Conservation (phyloP, 345 rosid genomes). For the Hypericum perforatum region DNA sequence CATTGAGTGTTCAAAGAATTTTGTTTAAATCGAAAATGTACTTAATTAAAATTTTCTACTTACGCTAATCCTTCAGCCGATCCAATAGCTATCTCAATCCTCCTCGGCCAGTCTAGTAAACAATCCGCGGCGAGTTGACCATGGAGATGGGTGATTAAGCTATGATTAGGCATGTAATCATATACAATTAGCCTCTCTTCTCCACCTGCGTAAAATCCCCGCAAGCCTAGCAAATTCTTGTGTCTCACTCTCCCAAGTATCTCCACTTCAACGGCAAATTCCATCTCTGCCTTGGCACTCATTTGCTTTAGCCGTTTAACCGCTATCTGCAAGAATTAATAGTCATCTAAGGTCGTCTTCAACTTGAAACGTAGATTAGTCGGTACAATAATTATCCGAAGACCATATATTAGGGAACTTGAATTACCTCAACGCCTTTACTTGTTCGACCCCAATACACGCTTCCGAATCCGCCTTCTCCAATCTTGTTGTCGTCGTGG, state of each 20-base stretch:
- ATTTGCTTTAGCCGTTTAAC: conserved; percentile 57
- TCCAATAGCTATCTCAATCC: conserved; percentile 45
- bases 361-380: too few relatives aligned
- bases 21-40: too few relatives aligned
- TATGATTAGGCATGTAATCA: conserved; percentile 65
- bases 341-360: too few relatives aligned
- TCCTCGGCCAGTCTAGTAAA: conserved; percentile 47
- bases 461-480: conserved; percentile 65
- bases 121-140: conserved; percentile 48
- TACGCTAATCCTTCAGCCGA: conserved; percentile 62
- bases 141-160: conserved; percentile 56
- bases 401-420: too few relatives aligned
- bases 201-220: conserved; percentile 59
- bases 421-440: conserved; percentile 48
- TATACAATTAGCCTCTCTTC: conserved; percentile 61
- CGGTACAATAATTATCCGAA: too few relatives aligned
- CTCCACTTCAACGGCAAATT: conserved; percentile 66
- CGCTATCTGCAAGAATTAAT: conserved; percentile 32
- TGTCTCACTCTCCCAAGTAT: conserved; percentile 65
- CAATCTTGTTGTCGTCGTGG: conserved; percentile 53
- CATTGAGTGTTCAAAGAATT: too few relatives aligned
- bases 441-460: conserved; percentile 64
- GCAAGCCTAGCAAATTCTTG: conserved; percentile 45
- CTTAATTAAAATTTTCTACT: conserved; percentile 10
- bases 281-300: conserved; percentile 65